Conservation (phyloP, 2,329 filamentous ascomycete species). For the Exophiala xenobiotica region DNA sequence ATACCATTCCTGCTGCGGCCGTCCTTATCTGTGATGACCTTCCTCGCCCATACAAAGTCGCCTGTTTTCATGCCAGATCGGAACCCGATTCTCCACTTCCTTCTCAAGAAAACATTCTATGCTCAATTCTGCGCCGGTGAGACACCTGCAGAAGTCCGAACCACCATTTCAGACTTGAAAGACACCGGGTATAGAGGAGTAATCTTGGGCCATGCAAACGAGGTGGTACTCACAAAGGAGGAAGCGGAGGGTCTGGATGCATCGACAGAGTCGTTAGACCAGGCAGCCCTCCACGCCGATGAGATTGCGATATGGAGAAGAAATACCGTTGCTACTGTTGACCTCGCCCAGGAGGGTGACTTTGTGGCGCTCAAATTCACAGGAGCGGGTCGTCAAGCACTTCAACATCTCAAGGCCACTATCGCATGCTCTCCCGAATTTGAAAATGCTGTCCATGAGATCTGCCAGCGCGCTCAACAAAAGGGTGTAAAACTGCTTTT, state of each 20-base stretch:
- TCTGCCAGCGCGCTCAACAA: conserved; percentile 69
- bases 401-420: conserved; percentile 64
- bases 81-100: conserved; percentile 67
- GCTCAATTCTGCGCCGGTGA: conserved; percentile 88
- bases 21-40: conserved; percentile 66
- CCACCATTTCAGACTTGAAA: conserved; percentile 66
- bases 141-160: conserved; percentile 64
- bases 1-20: conserved; percentile 61
- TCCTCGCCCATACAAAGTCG: conserved; percentile 68
- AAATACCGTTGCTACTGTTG: conserved; percentile 72
- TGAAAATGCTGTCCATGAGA: conserved; percentile 66
- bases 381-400: conserved; percentile 72
- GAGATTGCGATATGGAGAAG: conserved; percentile 62
- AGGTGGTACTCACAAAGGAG: conserved; percentile 65
- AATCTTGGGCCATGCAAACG: conserved; percentile 78
- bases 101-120: conserved; percentile 83
- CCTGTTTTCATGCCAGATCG: conserved; percentile 69
- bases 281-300: conserved; percentile 24
- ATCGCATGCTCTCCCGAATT: conserved; percentile 64
- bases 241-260: conserved; percentile 28
- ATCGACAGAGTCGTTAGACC: conserved; percentile 7
- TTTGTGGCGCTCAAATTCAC: conserved; percentile 75
- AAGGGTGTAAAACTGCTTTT: conserved; percentile 74
- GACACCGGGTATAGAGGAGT: conserved; percentile 77
- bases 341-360: conserved; percentile 49